A percentile compares a stretch with the other conserved stretches of the same genome.
Conservation (phyloP, 345 rosid genomes). For the Dimocarpus longan region DNA sequence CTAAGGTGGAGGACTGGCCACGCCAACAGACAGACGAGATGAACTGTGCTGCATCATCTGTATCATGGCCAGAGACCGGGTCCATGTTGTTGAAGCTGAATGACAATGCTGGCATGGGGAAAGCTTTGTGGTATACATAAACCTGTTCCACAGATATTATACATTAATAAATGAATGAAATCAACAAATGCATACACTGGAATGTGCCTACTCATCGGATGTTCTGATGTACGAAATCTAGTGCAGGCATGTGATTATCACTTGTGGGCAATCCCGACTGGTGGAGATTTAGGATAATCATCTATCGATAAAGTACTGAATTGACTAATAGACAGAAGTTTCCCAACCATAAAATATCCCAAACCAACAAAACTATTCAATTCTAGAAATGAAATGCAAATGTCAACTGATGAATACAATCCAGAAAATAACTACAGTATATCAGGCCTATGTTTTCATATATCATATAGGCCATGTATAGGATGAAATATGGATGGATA, state of each 20-base stretch:
- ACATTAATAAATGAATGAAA: slow-evolving; percentile 6
- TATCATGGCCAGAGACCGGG: slow-evolving; percentile 59
- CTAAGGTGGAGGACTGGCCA: slow-evolving; percentile 68
- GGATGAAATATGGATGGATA: neutral
- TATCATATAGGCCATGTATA: too few relatives aligned
- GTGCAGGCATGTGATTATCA: too few relatives aligned
- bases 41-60: slow-evolving; percentile 68
- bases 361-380: neutral
- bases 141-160: slow-evolving; percentile 48
- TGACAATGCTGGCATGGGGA: slow-evolving; percentile 92
- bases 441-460: neutral
- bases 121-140: slow-evolving; percentile 89
- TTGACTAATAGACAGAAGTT: too few relatives aligned
- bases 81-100: slow-evolving; percentile 70
- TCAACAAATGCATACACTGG: neutral
- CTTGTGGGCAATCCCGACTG: too few relatives aligned
- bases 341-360: neutral
- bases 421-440: neutral
- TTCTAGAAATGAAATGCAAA: neutral
- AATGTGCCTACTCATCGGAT: neutral
- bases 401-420: neutral
- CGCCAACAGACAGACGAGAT: slow-evolving; percentile 94
- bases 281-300: too few relatives aligned
- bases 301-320: too few relatives aligned
- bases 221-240: too few relatives aligned